Conservation (phyloP, 306 rosid species). For the Carpinus fangiana region DNA sequence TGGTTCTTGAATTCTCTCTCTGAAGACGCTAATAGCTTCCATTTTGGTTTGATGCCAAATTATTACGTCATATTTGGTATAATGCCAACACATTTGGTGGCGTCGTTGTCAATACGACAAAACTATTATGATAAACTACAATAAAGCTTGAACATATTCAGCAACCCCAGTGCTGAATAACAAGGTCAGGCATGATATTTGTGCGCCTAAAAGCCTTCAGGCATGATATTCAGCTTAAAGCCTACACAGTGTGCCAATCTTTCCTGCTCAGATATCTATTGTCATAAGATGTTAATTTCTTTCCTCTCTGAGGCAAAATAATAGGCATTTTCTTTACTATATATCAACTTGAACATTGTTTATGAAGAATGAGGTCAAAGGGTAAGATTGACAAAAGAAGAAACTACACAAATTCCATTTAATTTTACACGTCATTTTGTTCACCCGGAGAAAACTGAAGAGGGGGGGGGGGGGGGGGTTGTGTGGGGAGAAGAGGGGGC, state of each 20-base stretch:
- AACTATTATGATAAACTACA: conserved; percentile 9
- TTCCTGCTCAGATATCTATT: background rate
- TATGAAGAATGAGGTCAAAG: conserved; percentile 16
- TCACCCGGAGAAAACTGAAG: conserved; percentile 10
- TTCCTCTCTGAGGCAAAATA: background rate
- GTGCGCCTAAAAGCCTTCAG: background rate
- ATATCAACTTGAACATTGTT: conserved; percentile 15
- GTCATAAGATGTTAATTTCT: background rate
- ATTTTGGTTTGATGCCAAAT: conserved; percentile 17
- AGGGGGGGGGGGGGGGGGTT: no score
- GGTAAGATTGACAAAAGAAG: conserved; percentile 8
- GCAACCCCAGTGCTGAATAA: conserved; percentile 7
- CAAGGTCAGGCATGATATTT: background rate
- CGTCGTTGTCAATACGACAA: conserved; percentile 21
- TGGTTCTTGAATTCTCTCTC: conserved; percentile 1
- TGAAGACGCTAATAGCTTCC: conserved; percentile 26
- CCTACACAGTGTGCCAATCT: background rate
- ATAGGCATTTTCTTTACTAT: conserved; percentile 5
- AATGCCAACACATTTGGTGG: conserved; percentile 9
- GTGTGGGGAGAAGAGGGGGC: conserved; percentile 15
- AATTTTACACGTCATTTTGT: background rate
- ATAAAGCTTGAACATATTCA: background rate
- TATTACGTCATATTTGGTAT: conserved; percentile 13
- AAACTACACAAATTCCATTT: conserved; percentile 1
- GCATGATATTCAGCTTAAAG: conserved; percentile 1